Evolutionary conservation across 2,329 filamentous ascomycete genomes (phyloP), one percentile per base, ranked within the genome.

Genomic region (Pestalotiopsis sp.): DNA sequence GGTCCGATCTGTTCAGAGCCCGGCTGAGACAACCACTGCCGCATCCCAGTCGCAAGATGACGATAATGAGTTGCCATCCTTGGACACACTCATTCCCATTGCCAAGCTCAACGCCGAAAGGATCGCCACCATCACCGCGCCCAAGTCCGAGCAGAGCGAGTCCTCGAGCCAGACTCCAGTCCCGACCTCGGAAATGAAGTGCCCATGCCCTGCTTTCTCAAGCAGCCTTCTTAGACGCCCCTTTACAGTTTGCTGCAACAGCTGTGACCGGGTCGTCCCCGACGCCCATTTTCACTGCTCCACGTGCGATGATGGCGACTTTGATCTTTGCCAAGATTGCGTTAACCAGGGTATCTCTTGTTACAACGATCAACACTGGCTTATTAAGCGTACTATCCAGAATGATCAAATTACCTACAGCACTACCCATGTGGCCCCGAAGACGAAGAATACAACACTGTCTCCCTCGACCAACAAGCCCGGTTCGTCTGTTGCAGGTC

Each of bases 211-310:
- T 11, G 25, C 55, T 2, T 38, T 64, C 66, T 61, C 36, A 4
- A 25, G 36, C 65, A 67, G 72, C 63, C 63, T 68, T 70, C 61
- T 75, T 69, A 69, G 75, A 71, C 70, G 75, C 76, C 67, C 87
- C 61, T 97, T 95, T 81, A 92, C 93, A 13, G 94, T 99, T 59
- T 97, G 93, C 85, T 99, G 96, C 88, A 98, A 99, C 83, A 88
- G 89, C 78, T 99, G 96, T 81, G 92, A 94, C 73, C 85, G 84
- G 70, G 88, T 90, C 57, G 94, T 98, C 75, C 88, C 91, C 36
- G 90, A 94, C 74, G 88, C 90, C 65, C 95, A 99, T 81, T 99
- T 93, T 81, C 96, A 99, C 82, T 99, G 97, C 85, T 93, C 93
- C 72, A 93, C 92, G 68, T 99, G 96, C 78, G 94, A 98, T 72